Evolutionary conservation across 805 yeast genomes (phyloP).

Genomic region (Kregervanrija pseudodelftensis): DNA sequence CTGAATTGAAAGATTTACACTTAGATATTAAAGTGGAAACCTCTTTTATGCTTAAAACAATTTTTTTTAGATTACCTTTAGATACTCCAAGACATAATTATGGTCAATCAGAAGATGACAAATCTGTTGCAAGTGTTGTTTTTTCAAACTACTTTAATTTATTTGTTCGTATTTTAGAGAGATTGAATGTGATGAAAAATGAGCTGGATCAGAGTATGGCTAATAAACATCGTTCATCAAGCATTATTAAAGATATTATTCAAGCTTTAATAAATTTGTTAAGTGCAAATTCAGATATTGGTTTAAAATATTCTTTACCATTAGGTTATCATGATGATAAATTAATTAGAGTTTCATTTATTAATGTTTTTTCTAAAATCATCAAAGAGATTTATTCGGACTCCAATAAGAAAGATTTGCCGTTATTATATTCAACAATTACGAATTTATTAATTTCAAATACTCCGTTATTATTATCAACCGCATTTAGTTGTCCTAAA

Average conservation of each 20-base stretch:
- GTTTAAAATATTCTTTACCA: constrained; percentile 68
- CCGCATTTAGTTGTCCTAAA: constrained; percentile 58
- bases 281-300: constrained; percentile 68
- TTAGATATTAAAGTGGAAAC: constrained; percentile 38
- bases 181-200: constrained; percentile 25
- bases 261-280: constrained; percentile 61
- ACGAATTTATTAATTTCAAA: constrained; percentile 19
- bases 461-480: constrained; percentile 40
- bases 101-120: constrained; percentile 20
- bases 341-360: constrained; percentile 61
- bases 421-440: constrained; percentile 6
- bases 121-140: constrained; percentile 36
- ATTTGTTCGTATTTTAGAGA: constrained; percentile 48
- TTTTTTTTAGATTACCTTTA: constrained; percentile 48
- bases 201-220: constrained; percentile 13
- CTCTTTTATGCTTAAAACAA: constrained; percentile 47
- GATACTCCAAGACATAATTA: constrained; percentile 50
- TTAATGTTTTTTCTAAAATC: constrained; percentile 71
- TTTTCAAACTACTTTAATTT: constrained; percentile 65
- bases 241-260: constrained; percentile 57
- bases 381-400: constrained; percentile 26
- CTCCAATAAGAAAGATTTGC: constrained; percentile 8
- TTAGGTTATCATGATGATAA: constrained; percentile 67
- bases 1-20: constrained; percentile 23
- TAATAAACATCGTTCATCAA: constrained; percentile 44